Evolutionary conservation across 2,329 filamentous ascomycete genomes (phyloP), one percentile per base, ranked within the genome.

Genomic region (Colletotrichum endophyticum): DNA sequence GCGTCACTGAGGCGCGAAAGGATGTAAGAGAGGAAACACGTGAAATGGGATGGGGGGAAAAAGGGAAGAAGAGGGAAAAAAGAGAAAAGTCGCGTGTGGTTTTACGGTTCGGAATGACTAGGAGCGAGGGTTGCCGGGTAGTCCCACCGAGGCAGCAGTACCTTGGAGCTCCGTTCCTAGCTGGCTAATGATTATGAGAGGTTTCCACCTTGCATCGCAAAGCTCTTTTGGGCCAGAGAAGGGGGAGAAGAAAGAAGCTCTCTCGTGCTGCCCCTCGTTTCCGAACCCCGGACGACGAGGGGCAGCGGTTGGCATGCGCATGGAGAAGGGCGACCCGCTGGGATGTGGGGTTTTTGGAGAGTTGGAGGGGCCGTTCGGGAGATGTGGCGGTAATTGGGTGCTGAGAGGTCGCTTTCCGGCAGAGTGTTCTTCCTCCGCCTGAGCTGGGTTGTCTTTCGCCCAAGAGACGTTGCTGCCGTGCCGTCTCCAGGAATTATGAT

Each of bases 361-460:
- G 19, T 63, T 62, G 62, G 73, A 63, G 69, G 64, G 70, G 73
- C 70, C 57, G 63, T 32, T 70, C 74, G 74, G 74, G 74, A 76
- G 64, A 74, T 73, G 70, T 32, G 44, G 28, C 74, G 74, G 74
- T 76, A 76, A 76, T 76, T 76, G 70, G 72, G 44, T 66, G 62
- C 16, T 34, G 56, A 25, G 53, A 49, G 19, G 32, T 49, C 32
- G 56, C 13, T 39, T 61, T 59, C 71, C 75, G 75, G 75, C 61
- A 75, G 72, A 75, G 62, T 67, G 53, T 75, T 77, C 72, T 75
- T 75, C 75, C 75, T 62, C 53, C 59, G 25, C 19, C 27, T 36
- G 25, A 25, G 1, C 1, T 53, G 27, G 0, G 16, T 5, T 34
- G 22, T 15, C 28, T 27, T 28, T 6, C 39, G 64, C 30, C 13